A percentile compares a stretch with the other conserved stretches of the same genome.
phyloP scores from a whole-genome alignment of 768 basidiomycete species.

The Pleurotus sapidus region DNA sequence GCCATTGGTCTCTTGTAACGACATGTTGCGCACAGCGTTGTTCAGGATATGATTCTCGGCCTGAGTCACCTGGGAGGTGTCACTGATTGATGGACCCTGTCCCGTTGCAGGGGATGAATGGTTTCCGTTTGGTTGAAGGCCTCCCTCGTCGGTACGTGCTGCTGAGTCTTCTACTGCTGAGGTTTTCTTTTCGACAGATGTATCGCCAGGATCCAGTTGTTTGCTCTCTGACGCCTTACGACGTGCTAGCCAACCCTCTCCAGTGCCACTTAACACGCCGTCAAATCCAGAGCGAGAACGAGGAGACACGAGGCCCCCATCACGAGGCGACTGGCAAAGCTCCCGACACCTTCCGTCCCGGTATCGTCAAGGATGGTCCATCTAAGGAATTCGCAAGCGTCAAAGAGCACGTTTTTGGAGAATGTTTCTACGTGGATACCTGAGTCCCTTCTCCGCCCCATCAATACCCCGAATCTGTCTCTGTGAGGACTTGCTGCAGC shows the following conservation, averaged over 20 bases:
- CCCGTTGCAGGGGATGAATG: background rate
- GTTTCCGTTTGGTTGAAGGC: no score
- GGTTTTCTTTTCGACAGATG: slow-evolving; percentile 37
- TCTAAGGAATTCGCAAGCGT: slow-evolving; percentile 39
- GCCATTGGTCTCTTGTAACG: slow-evolving; percentile 2
- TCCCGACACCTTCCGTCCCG: slow-evolving; percentile 62
- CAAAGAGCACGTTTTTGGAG: slow-evolving; percentile 9
- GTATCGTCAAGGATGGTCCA: slow-evolving; percentile 47
- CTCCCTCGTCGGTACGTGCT: no score
- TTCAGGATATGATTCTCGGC: background rate
- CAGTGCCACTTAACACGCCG: slow-evolving; percentile 56
- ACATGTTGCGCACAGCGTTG: background rate
- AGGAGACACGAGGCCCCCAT: slow-evolving; percentile 58
- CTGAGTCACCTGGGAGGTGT: background rate
- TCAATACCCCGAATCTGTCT: slow-evolving; percentile 61
- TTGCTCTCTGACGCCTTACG: slow-evolving; percentile 60
- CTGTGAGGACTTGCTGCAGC: slow-evolving; percentile 55
- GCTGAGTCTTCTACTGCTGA: slow-evolving; percentile 43
- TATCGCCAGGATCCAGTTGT: slow-evolving; percentile 28
- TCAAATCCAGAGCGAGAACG: slow-evolving; percentile 70
- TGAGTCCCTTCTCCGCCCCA: slow-evolving; percentile 60
- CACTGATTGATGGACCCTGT: background rate
- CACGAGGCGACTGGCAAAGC: slow-evolving; percentile 58
- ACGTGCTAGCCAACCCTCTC: slow-evolving; percentile 68
- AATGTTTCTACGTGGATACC: slow-evolving; percentile 36